These are phyloP conservation scores for Pelargonium nanum DNA, from an alignment of 345 rosid species.

Conservation along the genomic window DNA sequence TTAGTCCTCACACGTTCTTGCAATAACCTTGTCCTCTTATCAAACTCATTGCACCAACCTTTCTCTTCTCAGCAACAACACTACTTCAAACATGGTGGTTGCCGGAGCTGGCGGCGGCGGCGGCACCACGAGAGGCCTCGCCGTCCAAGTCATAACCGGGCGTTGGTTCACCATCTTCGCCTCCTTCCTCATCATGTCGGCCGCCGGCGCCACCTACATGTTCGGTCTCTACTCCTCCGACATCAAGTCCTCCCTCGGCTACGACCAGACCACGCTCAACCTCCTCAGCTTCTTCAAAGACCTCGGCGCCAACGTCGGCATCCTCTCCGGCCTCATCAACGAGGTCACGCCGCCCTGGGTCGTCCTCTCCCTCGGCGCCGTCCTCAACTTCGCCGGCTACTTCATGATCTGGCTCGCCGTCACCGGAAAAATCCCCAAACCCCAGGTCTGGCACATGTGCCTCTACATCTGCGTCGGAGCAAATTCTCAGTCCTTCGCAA, in stretches of 20 bases:
- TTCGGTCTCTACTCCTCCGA: constrained; percentile 40
- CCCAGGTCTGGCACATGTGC: constrained; percentile 53
- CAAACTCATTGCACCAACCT: background rate
- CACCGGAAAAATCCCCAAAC: constrained; percentile 24
- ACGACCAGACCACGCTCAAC: constrained; percentile 53
- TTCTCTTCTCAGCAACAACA: background rate
- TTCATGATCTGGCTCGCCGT: constrained; percentile 66
- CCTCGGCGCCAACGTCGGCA: constrained; percentile 42
- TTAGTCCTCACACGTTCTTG: too few species aligned
- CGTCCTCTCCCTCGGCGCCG: constrained; percentile 42
- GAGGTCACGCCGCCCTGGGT: constrained; percentile 68
- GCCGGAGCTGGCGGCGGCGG: constrained; percentile 2
- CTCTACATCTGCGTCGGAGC: constrained; percentile 51
- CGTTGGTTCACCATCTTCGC: constrained; percentile 61
- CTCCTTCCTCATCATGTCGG: constrained; percentile 45
- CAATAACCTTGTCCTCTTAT: too few species aligned
- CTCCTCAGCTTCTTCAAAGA: constrained; percentile 60
- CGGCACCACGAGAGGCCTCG: constrained; percentile 18
- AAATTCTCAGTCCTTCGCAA: constrained; percentile 53
- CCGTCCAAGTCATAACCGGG: constrained; percentile 28
- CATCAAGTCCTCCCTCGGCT: constrained; percentile 27
- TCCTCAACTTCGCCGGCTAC: constrained; percentile 51
- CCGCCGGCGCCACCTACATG: constrained; percentile 59
- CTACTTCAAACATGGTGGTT: constrained; percentile 23
- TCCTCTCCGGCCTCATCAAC: constrained; percentile 46